phyloP scores from a whole-genome alignment of 1,139 yeast species.

The Taiozyma sp. region DNA sequence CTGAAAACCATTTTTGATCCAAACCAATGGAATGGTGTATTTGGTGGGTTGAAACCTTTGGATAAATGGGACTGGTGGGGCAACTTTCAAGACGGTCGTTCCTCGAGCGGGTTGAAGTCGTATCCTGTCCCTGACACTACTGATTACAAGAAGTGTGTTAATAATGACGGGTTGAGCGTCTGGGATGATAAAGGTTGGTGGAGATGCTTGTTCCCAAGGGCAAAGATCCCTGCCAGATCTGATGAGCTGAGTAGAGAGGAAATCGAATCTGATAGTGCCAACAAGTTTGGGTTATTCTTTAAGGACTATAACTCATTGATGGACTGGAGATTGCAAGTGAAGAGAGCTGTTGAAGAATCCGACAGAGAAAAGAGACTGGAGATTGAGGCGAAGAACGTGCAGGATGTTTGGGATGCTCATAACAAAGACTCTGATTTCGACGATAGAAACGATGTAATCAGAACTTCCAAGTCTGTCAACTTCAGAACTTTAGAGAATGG shows the following conservation, averaged over 20 bases:
- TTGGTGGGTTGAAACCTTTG: conserved; percentile 3
- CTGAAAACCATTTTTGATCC: conserved; percentile 1
- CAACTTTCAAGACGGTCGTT: conserved; percentile 8
- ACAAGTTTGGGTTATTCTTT: conserved; percentile 46
- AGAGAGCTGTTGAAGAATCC: conserved; percentile 34
- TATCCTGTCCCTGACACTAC: conserved; percentile 59
- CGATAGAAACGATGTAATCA: conserved; percentile 37
- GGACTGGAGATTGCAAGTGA: conserved; percentile 63
- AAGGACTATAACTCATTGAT: conserved; percentile 59
- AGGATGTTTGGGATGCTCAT: conserved; percentile 26
- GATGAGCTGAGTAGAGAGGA: conserved; percentile 50
- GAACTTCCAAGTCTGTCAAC: conserved; percentile 44
- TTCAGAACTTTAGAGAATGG: conserved; percentile 48
- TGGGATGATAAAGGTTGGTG: conserved; percentile 84
- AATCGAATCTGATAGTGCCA: conserved; percentile 32
- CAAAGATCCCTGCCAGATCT: conserved; percentile 19
- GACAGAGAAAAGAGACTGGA: conserved; percentile 12
- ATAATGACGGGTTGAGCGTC: conserved; percentile 59
- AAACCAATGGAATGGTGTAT: conserved; percentile 1
- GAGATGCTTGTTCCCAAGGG: conserved; percentile 79
- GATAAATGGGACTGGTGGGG: conserved; percentile 12
- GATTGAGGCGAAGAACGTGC: conserved; percentile 18
- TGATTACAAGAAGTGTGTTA: conserved; percentile 59
- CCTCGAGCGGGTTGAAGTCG: conserved; percentile 43
- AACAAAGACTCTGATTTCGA: conserved; percentile 13